Evolutionary conservation across 495 filamentous ascomycete species (phyloP), one percentile per base, ranked within the genome.

Genomic region (Aspergillus taichungensis): DNA sequence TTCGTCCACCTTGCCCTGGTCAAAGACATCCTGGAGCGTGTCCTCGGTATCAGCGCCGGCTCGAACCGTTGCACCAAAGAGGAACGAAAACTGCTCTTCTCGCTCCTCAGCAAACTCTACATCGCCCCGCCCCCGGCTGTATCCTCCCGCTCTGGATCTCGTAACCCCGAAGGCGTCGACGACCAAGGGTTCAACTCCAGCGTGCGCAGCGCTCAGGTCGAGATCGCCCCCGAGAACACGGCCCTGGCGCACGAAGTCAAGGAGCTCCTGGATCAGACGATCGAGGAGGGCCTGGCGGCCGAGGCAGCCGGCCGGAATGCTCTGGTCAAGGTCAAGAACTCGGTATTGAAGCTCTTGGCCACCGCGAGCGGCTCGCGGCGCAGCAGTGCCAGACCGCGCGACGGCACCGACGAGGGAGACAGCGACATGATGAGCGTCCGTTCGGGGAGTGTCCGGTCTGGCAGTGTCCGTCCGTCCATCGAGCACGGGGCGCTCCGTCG

Each of bases 51-150:
- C 41, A 65, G 46, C 38, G 58, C 51, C 9, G 53, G 55, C 10
- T 47, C 65, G 61, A 68, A 72, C 53, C 60, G 59, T 14, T 60
- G 60, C 45, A 66, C 66, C 73, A 84, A 79, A 61, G 89, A 95
- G 54, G 90, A 96, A 63, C 85, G 80, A 62, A 96, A 94, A 66
- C 69, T 84, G 5, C 66, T 95, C 24, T 76, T 87, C 43, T 67
- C 79, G 3, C 75, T 96, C 34, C 72, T 97, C 14, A 80, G 77
- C 43, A 98, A 97, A 66, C 72, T 95, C 10, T 82, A 87, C 61
- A 74, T 96, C 46, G 78, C 86, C 1, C 75, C 78, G 6, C 69
- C 69, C 5, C 57, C 64, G 3, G 49, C 47, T 3, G 39, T 51
- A 0, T 57, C 69, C 8, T 60, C 66, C 31, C 56, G 59, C 31